Evolutionary conservation across 306 rosid genomes (phyloP).

Genomic region (Acacia acuminata): DNA sequence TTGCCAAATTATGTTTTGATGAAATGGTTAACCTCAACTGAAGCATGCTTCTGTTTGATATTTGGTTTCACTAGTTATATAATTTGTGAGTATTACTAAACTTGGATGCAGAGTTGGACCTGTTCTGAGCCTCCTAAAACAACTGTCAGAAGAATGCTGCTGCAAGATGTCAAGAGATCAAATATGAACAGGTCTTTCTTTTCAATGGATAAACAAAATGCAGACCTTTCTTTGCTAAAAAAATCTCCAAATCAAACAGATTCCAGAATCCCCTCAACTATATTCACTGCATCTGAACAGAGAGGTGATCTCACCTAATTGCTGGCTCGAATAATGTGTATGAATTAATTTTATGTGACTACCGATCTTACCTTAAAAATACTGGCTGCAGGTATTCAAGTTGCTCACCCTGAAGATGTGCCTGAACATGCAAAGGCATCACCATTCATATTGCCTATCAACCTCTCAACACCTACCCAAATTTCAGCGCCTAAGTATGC

Average conservation of each 20-base stretch:
- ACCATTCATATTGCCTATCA: slow-evolving; percentile 24
- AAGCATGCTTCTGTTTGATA: slow-evolving; percentile 7
- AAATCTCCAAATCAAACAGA: slow-evolving; percentile 45
- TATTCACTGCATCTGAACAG: slow-evolving; percentile 40
- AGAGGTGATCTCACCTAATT: slow-evolving; percentile 47
- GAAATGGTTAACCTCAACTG: slow-evolving; percentile 5
- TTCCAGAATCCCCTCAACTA: slow-evolving; percentile 40
- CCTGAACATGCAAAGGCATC: slow-evolving; percentile 46
- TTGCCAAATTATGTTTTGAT: background rate
- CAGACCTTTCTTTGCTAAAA: slow-evolving; percentile 36
- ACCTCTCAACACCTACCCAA: slow-evolving; percentile 35
- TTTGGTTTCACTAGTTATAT: slow-evolving; percentile 32
- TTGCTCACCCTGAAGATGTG: slow-evolving; percentile 36
- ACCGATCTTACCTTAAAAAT: slow-evolving; percentile 24
- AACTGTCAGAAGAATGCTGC: slow-evolving; percentile 66
- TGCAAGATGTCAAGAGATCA: slow-evolving; percentile 62
- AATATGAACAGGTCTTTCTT: slow-evolving; percentile 36
- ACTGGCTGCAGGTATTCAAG: slow-evolving; percentile 41
- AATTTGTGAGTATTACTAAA: slow-evolving; percentile 15
- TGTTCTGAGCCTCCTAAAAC: slow-evolving; percentile 81
- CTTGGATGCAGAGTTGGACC: slow-evolving; percentile 72
- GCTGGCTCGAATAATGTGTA: background rate
- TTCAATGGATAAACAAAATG: slow-evolving; percentile 40
- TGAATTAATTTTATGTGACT: slow-evolving; percentile 22
- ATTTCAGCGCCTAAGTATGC: slow-evolving; percentile 42